Percentiles rank a stretch among this genome's conserved stretches.
Evolutionary conservation across 2,329 filamentous ascomycete genomes (phyloP).

Genomic region (Monosporascus ibericus): DNA sequence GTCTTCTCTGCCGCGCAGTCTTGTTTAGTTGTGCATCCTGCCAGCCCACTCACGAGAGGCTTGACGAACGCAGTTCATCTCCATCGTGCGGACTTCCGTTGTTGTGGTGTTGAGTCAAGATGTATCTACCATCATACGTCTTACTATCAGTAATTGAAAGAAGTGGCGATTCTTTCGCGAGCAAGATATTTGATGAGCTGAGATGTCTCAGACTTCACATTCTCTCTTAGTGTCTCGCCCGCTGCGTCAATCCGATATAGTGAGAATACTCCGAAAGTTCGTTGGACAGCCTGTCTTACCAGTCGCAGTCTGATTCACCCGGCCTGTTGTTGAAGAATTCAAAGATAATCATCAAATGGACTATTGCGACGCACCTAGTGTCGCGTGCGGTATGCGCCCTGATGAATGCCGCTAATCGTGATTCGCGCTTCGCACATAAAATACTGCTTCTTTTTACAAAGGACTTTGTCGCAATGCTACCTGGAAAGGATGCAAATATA

Average conservation of each 20-base stretch:
- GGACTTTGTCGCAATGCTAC: too few relatives aligned
- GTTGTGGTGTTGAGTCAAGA: background rate
- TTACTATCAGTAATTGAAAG: background rate
- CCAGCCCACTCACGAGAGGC: background rate
- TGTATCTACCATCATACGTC: background rate
- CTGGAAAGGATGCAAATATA: too few relatives aligned
- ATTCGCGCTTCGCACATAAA: background rate
- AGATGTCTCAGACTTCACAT: conserved; percentile 5
- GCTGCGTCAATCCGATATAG: background rate
- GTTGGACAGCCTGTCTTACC: background rate
- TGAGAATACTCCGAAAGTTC: background rate
- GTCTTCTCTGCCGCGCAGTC: background rate
- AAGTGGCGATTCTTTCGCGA: background rate
- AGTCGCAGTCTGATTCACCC: background rate
- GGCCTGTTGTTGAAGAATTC: background rate
- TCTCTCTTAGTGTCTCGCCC: conserved; percentile 1
- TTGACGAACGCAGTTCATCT: background rate
- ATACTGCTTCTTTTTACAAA: too few relatives aligned
- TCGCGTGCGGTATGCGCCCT: background rate
- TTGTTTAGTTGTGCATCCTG: background rate
- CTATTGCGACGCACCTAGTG: background rate
- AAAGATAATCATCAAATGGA: background rate
- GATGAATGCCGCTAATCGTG: too few relatives aligned
- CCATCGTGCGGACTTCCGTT: background rate
- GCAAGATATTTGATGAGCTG: conserved; percentile 1